Base-by-base conservation (phyloP, 2,329 filamentous ascomycete genomes). In the Aspergillus viridinutans region DNA sequence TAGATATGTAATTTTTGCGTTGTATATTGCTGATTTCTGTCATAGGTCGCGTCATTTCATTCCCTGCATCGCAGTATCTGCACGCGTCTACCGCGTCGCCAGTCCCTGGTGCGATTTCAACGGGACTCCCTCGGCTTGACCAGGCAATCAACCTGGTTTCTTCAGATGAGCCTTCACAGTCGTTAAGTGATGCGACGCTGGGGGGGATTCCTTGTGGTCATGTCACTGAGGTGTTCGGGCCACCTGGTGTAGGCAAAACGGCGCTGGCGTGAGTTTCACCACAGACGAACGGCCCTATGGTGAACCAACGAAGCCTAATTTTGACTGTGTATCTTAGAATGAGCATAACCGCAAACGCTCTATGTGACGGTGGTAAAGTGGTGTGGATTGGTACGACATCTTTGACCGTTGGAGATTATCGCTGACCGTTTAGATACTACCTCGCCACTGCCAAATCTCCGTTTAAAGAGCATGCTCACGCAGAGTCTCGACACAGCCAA, bases 201-300 rank as follows among this genome's bases (percentile, higher is more conserved):
- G 81, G 82, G 20, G 92, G 91, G 3, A 79, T 96, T 50, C 82
- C 82, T 58, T 84, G 86, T 56, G 90, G 92, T 14, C 89, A 91
- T 71, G 81, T 96, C 45, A 90, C 89, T 3, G 93, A 97, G 73
- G 77, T 96, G 51, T 96, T 90, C 83, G 93, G 93, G 0, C 91
- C 92, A 10, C 88, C 90, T 8, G 92, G 92, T 1, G 84, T 84
- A 26, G 93, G 92, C 29, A 97, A 96, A 79, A 96, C 91, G 3
- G 81, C 88, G 12, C 78, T 97, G 64, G 89, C 87, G 89, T 93
- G 80, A 76, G 84, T 76, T 50, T 57, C 10, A 25, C 21, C 12
- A 5, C 32, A 38, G 32, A 38, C 7, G 32, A 17, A 38, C 32
- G 32, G 6, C 14, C 14, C 2, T 47, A 10, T 23, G 9, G 10